A percentile compares a stretch with the other conserved stretches of the same genome.
These are phyloP conservation scores for Protea cynaroides DNA, from an alignment of 164 flowering plant species.

Conservation along the genomic window DNA sequence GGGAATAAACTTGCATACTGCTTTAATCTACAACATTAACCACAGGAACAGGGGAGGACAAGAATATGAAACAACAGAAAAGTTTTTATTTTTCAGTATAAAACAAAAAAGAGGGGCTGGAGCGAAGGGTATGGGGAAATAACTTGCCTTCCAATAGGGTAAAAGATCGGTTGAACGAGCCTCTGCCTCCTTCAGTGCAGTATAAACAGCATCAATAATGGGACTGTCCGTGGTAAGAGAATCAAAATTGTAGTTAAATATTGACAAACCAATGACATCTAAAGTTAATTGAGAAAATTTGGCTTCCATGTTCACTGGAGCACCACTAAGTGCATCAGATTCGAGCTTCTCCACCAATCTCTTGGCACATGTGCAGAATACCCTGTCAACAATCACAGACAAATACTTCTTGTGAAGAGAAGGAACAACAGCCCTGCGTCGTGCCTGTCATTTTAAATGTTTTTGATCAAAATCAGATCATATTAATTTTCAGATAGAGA, in stretches of 20 bases:
- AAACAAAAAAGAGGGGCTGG: not conserved
- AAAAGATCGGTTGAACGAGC: conserved; percentile 79
- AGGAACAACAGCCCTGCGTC: conserved; percentile 94
- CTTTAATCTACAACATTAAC: conserved; percentile 40
- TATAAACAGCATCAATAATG: conserved; percentile 87
- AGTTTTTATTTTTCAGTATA: not conserved
- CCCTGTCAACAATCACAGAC: conserved; percentile 81
- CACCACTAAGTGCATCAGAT: conserved; percentile 46
- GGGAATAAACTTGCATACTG: conserved; percentile 69
- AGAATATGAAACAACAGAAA: too few species aligned
- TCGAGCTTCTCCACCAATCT: conserved; percentile 73
- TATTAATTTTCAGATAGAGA: not conserved
- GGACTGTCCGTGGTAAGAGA: conserved; percentile 74
- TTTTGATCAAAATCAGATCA: not conserved
- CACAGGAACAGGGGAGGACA: not conserved
- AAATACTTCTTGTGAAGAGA: conserved; percentile 92
- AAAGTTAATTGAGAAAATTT: conserved; percentile 82
- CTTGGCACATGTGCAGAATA: conserved; percentile 80
- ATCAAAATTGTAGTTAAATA: conserved; percentile 92
- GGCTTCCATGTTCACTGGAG: conserved; percentile 85
- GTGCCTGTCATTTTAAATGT: conserved; percentile 40
- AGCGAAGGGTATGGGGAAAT: not conserved
- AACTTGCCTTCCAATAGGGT: conserved; percentile 90
- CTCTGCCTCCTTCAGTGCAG: conserved; percentile 91
- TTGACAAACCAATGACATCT: conserved; percentile 85